Evolutionary conservation across 345 rosid genomes (phyloP), one percentile per base, ranked within the genome.

Genomic region (Aurinia saxatilis): DNA sequence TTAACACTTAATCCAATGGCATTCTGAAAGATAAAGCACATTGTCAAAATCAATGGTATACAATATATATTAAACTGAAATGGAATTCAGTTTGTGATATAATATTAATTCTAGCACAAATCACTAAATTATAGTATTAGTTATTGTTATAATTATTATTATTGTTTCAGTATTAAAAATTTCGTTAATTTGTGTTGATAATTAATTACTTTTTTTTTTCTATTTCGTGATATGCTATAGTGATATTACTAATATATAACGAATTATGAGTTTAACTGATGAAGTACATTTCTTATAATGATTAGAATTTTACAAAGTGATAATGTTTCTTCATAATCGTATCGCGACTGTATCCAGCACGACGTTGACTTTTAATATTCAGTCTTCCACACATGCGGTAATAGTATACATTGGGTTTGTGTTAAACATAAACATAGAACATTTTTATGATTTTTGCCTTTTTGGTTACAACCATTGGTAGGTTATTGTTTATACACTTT

Each of bases 261-360:
- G n/a, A n/a, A n/a, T n/a, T n/a, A n/a, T n/a, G n/a, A n/a, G n/a
- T n/a, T n/a, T n/a, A n/a, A n/a, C n/a, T n/a, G n/a, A 50, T 19
- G 7, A 19, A 15, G 6, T 38, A 14, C 45, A 31, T 41, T 25
- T 52, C 31, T 29, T 21, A 44, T 6, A 7, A 7, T 41, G n/a
- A 18, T 16, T 10, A 11, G 5, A 15, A 6, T 10, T 15, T 25
- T 44, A 8, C 1, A 33, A 33, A 55, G 2, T 69, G 30, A 44
- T 60, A 12, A 62, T 62, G 38, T 63, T 53, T 53, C 56, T 37
- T 29, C 50, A 29, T 53, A 62, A 54, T 61, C 57, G 50, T 55
- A 70, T 70, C 46, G 45, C 31, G 68, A 70, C 74, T 54, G 74
- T 70, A 38, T 54, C 69, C 74, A 70, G 64, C 68, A 55, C 25